Evolutionary conservation across 345 rosid genomes (phyloP).

Genomic region (Punica granatum): DNA sequence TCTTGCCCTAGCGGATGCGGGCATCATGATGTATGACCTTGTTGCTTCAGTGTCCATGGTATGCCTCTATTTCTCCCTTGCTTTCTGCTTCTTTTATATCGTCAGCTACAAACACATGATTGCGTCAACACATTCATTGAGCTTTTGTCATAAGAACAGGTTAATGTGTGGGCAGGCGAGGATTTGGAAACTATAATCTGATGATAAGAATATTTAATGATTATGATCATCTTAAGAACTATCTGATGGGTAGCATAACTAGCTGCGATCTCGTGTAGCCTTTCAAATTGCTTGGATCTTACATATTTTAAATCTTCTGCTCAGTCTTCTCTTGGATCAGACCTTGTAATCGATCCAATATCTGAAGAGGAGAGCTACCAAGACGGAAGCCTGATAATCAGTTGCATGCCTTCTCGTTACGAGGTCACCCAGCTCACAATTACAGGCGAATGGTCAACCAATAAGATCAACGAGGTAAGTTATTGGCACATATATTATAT

Average conservation of each 20-base stretch:
- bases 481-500: background rate
- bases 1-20: conserved; percentile 95
- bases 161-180: background rate
- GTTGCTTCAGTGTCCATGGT: conserved; percentile 92
- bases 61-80: conserved; percentile 12
- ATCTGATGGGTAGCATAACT: background rate
- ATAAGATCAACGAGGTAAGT: conserved; percentile 69
- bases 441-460: conserved; percentile 85
- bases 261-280: background rate
- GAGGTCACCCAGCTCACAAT: conserved; percentile 80
- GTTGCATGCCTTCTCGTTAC: conserved; percentile 84
- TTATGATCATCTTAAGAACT: background rate
- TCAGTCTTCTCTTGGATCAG: conserved; percentile 72
- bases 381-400: conserved; percentile 75
- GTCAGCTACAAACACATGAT: background rate
- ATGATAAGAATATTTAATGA: background rate
- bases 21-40: conserved; percentile 94
- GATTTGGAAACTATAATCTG: background rate
- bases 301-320: conserved; percentile 8
- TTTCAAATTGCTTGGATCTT: background rate
- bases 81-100: background rate
- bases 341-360: conserved; percentile 73
- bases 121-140: background rate
- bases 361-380: conserved; percentile 82
- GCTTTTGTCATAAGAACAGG: background rate